Base-by-base conservation (phyloP, 2,329 filamentous ascomycete genomes). In the Pseudonectria buxi region DNA sequence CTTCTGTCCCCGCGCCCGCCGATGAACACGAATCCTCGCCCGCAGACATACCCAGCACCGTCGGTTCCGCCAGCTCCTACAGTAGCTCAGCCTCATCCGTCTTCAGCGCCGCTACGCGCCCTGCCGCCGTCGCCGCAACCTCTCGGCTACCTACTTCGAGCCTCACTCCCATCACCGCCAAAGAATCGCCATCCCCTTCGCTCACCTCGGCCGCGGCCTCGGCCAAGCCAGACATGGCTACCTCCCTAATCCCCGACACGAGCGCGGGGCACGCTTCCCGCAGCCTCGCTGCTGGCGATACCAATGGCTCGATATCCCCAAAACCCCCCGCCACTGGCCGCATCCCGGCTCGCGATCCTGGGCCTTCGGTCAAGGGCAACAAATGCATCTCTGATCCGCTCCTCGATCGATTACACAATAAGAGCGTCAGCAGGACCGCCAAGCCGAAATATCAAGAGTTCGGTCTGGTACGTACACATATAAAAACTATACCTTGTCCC, bases 41-140 rank as follows among this genome's bases (percentile, higher is more conserved):
- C 49, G 77, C 76, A 59, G 82, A 88, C 53, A 72, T 81, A 35
- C 71, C 83, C 54, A 83, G 81, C 59, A 80, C 77, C 43, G 72
- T 81, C 49, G 81, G 77, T 52, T 88, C 84, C 33, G 76, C 80
- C 37, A 86, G 79, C 62, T 87, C 83, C 38, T 72, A 81, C 54
- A 71, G 74, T 38, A 87, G 81, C 64, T 76, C 79, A 35, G 72
- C 73, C 33, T 86, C 82, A 29, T 86, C 86, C 36, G 69, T 83
- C 46, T 84, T 85, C 63, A 85, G 78, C 61, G 58, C 56, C 44
- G 56, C 65, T 42, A 58, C 65, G 40, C 61, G 57, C 46, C 60
- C 65, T 43, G 56, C 58, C 54, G 60, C 61, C 46, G 49, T 66
- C 45, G 60, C 62, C 47, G 49, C 59, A 39, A 59, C 67, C 46